Conservation (phyloP, 2,329 filamentous ascomycete species). For the Drechslerella coelobrocha region DNA sequence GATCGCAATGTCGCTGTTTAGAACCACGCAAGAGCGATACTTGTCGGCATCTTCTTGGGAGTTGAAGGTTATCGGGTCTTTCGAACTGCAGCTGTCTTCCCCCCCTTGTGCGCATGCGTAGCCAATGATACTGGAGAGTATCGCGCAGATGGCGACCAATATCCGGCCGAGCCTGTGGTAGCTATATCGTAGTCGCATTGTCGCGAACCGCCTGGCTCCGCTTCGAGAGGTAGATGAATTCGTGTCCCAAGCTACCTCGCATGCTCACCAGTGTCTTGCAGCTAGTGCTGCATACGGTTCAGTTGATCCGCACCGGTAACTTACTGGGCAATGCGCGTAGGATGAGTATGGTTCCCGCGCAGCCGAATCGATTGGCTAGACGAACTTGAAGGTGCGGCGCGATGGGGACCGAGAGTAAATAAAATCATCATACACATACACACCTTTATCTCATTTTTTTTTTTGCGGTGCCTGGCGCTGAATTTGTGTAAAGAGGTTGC, state of each 20-base stretch:
- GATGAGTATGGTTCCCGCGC: too few species aligned
- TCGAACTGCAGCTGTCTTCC: background rate
- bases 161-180: background rate
- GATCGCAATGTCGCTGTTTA: conserved; percentile 8
- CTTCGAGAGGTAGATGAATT: background rate
- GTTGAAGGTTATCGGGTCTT: conserved; percentile 1
- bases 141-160: background rate
- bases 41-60: conserved; percentile 26
- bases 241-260: background rate
- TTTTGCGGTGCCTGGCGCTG: too few species aligned
- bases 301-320: too few species aligned
- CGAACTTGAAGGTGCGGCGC: too few species aligned
- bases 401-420: too few species aligned
- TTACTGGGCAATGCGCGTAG: too few species aligned
- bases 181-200: background rate
- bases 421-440: too few species aligned
- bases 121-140: background rate
- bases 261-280: too few species aligned
- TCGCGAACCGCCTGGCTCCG: background rate
- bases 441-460: too few species aligned
- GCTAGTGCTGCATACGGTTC: too few species aligned
- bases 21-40: conserved; percentile 5
- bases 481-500: background rate
- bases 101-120: conserved; percentile 10
- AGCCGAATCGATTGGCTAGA: too few species aligned